A percentile compares a stretch with the other conserved stretches of the same genome.
Evolutionary conservation across 2,329 filamentous ascomycete species (phyloP).

Genomic region (Pseudogymnoascus sp.): DNA sequence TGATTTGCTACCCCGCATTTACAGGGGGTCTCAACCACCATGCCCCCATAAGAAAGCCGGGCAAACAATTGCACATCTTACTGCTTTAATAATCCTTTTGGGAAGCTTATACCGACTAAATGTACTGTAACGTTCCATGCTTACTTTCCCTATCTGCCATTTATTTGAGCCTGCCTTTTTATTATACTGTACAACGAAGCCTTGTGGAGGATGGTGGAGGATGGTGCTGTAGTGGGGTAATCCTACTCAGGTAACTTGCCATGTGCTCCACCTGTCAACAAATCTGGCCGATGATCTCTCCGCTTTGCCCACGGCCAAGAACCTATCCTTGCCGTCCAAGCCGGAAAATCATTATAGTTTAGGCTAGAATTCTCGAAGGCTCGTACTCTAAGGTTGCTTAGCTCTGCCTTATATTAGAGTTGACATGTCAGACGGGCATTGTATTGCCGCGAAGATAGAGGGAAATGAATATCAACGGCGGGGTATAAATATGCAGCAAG

Average conservation of each 20-base stretch:
- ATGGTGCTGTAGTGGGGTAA: neutral
- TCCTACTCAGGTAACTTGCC: neutral
- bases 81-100: neutral
- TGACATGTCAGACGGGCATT: neutral
- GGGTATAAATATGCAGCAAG: neutral
- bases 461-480: neutral
- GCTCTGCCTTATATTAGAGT: neutral
- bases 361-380: neutral
- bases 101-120: neutral
- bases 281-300: neutral
- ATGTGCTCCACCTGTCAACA: neutral
- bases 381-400: neutral
- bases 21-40: neutral
- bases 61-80: neutral
- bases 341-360: neutral
- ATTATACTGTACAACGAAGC: neutral
- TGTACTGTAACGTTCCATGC: neutral
- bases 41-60: neutral
- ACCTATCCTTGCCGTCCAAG: neutral
- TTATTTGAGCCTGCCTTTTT: neutral
- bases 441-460: neutral
- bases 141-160: neutral
- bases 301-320: neutral
- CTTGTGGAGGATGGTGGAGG: neutral
- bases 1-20: neutral